Evolutionary conservation across 192 early-diverging fungal species (phyloP), one percentile per base, ranked within the genome.

Genomic region (Coemansia sp.): DNA sequence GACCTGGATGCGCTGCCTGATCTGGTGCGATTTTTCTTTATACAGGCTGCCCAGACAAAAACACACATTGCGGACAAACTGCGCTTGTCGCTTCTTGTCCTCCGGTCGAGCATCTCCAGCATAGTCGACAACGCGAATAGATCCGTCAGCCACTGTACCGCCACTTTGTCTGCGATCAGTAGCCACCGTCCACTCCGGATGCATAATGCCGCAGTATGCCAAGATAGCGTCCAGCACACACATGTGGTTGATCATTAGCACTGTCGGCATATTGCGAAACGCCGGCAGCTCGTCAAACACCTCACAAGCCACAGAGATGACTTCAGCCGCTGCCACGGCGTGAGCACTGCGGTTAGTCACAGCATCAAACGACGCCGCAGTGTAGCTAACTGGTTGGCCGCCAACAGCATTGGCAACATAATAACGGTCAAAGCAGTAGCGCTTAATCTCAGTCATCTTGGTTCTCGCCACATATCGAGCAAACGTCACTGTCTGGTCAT

Each of bases 361-460:
- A 50, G 96, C 93, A 70, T 98, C 97, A 85, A 97, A 98, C 63
- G 96, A 93, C 49, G 90, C 94, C 68, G 95, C 95, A 31, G 87
- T 69, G 3, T 92, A 86, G n/a, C 86, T 78, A 41, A 89, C 78
- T 0, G 96, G 96, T 76, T 96, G 96, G 5, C 95, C 95, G 7
- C 95, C 95, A 9, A 86, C 89, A 5, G 85, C 78, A 62, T 93
- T 96, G 70, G 91, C 87, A 1, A 91, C 83, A 75, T 92, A 98
- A 7, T 94, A 92, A 38, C 87, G 79, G 40, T 94, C 96, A 78
- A 98, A 94, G 22, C 87, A 87, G 77, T 90, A 97, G 61, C 96
- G 87, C 74, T 97, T 97, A 33, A 97, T 71, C 60, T 90, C 85
- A 0, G 85, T 87, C 64, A 90, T 89, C 68, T 89, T 82, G 40